Evolutionary conservation across 2,329 filamentous ascomycete species (phyloP), one percentile per base, ranked within the genome.

Genomic region (Cordyceps fumosorosea): DNA sequence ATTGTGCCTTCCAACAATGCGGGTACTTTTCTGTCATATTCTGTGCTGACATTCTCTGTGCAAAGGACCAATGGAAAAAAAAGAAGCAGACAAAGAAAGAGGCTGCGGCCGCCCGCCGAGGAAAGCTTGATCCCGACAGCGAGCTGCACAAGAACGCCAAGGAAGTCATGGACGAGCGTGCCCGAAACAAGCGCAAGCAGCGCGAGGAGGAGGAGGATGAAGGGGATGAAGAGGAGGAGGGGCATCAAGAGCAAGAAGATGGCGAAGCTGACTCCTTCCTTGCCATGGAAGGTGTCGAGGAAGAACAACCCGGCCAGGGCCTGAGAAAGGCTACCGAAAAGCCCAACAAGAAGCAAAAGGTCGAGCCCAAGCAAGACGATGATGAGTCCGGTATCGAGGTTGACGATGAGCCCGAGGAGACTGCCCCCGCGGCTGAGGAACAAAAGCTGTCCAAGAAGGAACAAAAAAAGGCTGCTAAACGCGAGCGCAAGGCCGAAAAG

Each of bases 1-100:
- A 54, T 64, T 24, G 54, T 60, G 56, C 47, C 40, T 20, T 61
- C 24, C 45, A 52, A 55, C 55, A 47, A 53, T 64, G 60, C 54
- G 53, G 55, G 34, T 37, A 50, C 32, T 24, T 51, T 34, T 26
- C 42, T 20, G 50, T 51, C 42, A 24, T 44, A n/a, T n/a, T n/a
- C 29, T 32, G 52, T 55, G 34, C 47, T 56, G 32, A 26, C 40
- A 32, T 16, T 18, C 22, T 52, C 12, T 14, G 7, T 29, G 53
- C n/a, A 65, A 71, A 96, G 91, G 89, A 95, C 70, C 91, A 97
- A 87, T 96, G 92, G 91, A 73, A 87, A 74, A 89, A 89, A 72
- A 96, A 95, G 78, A 98, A 98, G 80, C 93, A 98, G 78, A 93
- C 91, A 56, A 96, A 96, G 74, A 89, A 91, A 74, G 84, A 96